Percentiles rank a stretch among this genome's conserved stretches.
Conservation (phyloP, 257 asterid genomes). For the Eucommia ulmoides region DNA sequence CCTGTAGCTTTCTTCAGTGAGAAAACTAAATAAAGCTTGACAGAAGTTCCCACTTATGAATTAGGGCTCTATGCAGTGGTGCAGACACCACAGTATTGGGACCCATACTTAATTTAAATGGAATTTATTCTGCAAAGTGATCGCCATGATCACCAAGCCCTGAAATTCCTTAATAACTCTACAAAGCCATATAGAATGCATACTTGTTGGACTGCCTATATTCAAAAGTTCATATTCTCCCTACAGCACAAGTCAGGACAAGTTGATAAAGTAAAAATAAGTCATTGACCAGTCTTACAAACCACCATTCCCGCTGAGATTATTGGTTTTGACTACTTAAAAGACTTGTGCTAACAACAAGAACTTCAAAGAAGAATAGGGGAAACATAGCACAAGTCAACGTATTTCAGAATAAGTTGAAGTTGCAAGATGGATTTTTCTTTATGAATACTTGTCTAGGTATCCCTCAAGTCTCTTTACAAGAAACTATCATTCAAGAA, state of each 20-base stretch:
- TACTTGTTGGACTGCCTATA: neutral
- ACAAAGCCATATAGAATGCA: neutral
- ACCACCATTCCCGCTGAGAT: neutral
- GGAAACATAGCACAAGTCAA: neutral
- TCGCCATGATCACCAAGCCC: neutral
- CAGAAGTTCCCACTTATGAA: conserved; percentile 2
- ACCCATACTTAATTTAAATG: neutral
- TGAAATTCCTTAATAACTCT: neutral
- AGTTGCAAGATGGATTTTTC: neutral
- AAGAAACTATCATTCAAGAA: neutral
- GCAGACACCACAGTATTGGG: neutral
- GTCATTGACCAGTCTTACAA: neutral
- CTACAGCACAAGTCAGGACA: neutral
- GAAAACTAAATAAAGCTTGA: neutral
- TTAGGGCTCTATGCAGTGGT: neutral
- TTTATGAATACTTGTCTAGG: neutral
- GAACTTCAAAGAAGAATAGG: neutral
- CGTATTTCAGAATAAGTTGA: no score
- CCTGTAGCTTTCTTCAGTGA: neutral
- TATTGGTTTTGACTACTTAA: neutral
- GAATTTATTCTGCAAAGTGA: neutral
- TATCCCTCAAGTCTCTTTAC: neutral
- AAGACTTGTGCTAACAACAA: neutral
- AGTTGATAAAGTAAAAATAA: neutral
- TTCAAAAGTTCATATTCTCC: neutral